Evolutionary conservation across 2,329 filamentous ascomycete species (phyloP), one percentile per base, ranked within the genome.

Genomic region (Pseudogymnoascus sp.): DNA sequence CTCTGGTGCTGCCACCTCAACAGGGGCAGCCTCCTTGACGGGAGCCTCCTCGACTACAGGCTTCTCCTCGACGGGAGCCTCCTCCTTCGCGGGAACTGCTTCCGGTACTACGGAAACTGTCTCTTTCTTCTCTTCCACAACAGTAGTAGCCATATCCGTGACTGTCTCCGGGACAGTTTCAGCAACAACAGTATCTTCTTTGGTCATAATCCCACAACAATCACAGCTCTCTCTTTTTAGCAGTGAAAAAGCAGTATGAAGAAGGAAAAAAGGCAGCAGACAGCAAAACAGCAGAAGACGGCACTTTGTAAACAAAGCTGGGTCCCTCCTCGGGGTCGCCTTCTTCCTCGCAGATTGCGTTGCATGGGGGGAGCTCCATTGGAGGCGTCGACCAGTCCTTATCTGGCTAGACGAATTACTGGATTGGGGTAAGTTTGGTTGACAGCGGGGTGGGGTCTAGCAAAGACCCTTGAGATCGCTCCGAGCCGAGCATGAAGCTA

Each of bases 181-280:
- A 33, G 47, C 47, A 54, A 33, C 47, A 54, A 54, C 33, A 54
- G 5, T 25, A 25, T 25, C 22, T 25, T 54, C 47, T 54, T 54
- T 30, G 47, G 47, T 54, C 47, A 54, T 54, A 54, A 50, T 54
- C 47, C 47, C 22, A 4, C 22, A 25, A 54, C 47, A 54, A 54
- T 54, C 47, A 54, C 47, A 54, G 47, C 47, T 54, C 47, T 54
- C 28, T 54, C 22, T 25, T 25, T 25, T 7, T 18, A 28, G 28
- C 47, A 54, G 47, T 54, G 47, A 54, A 54, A 54, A 54, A 54
- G 47, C 28, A 54, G 47, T 54, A 54, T 54, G 47, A 54, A 54
- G 47, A 33, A 54, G 28, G 28, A 9, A 33, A 54, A 54, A 54
- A 20, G 47, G 47, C 25, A 54, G 9, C 28, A 54, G 47, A 4